A percentile compares a stretch with the other conserved stretches of the same genome.
Evolutionary conservation across 495 filamentous ascomycete genomes (phyloP).

Genomic region (Lasiosphaeria hispida): DNA sequence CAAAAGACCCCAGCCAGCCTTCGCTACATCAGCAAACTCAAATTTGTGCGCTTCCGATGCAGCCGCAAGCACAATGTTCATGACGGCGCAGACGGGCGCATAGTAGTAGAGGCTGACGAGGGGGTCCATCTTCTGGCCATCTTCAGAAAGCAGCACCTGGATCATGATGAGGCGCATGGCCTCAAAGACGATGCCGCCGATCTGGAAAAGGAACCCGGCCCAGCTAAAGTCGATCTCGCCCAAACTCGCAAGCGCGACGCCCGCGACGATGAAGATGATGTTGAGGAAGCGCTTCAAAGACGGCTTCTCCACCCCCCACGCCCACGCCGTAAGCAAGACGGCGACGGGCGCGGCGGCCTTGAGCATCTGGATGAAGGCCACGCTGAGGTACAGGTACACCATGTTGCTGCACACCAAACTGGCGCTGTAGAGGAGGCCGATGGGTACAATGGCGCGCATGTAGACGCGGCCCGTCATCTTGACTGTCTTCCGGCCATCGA

Average conservation of each 20-base stretch:
- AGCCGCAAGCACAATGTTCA: conserved; percentile 69
- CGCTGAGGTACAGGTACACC: conserved; percentile 71
- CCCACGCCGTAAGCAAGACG: conserved; percentile 65
- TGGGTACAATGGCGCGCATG: conserved; percentile 69
- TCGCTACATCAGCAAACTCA: conserved; percentile 48
- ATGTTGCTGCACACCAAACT: conserved; percentile 72
- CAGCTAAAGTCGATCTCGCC: conserved; percentile 74
- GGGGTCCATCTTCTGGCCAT: conserved; percentile 77
- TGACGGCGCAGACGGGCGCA: conserved; percentile 71
- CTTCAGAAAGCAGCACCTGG: conserved; percentile 63
- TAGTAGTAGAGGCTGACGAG: conserved; percentile 84
- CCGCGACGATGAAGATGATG: conserved; percentile 69
- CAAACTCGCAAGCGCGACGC: conserved; percentile 68
- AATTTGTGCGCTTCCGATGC: conserved; percentile 57
- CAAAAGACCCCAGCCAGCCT: conserved; percentile 58
- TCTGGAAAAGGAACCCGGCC: conserved; percentile 67
- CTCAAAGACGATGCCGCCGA: conserved; percentile 69
- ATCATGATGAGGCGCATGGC: conserved; percentile 76
- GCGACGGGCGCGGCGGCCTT: conserved; percentile 72
- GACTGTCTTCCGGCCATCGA: conserved; percentile 65
- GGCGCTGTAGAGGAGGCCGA: conserved; percentile 69
- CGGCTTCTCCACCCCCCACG: conserved; percentile 58
- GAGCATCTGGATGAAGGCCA: conserved; percentile 81
- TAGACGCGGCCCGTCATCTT: conserved; percentile 69
- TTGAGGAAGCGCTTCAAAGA: conserved; percentile 62